These are phyloP conservation scores for Lanmaoa pseudosensibilis DNA, from an alignment of 768 basidiomycete genomes.

Conservation along the genomic window DNA sequence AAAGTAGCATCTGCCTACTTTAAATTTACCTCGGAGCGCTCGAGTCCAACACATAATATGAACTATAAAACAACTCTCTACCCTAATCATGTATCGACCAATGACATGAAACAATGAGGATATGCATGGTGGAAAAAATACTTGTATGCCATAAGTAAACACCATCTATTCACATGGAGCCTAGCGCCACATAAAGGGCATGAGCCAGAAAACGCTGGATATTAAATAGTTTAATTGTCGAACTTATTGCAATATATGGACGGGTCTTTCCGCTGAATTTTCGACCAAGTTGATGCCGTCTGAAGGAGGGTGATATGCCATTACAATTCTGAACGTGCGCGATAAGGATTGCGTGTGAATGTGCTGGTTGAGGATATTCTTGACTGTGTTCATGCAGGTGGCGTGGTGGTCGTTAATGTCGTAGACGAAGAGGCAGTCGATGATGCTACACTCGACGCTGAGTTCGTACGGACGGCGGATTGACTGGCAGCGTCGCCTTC, in stretches of 20 bases:
- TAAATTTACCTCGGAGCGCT: background rate
- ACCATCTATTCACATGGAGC: slow-evolving; percentile 13
- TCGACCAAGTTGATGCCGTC: slow-evolving; percentile 12
- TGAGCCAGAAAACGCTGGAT: slow-evolving; percentile 14
- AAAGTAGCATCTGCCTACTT: slow-evolving; percentile 3
- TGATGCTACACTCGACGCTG: slow-evolving; percentile 18
- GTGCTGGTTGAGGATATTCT: slow-evolving; percentile 3
- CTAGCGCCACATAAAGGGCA: slow-evolving; percentile 10
- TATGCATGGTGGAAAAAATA: slow-evolving; percentile 5
- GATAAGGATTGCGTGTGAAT: slow-evolving; percentile 7
- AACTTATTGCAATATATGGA: slow-evolving; percentile 26
- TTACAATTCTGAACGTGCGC: slow-evolving; percentile 11
- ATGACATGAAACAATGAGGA: slow-evolving; percentile 2
- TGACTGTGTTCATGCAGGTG: slow-evolving; percentile 19
- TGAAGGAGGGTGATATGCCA: slow-evolving; percentile 3
- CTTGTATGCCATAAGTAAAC: slow-evolving; percentile 19
- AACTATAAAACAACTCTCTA: slow-evolving; percentile 26
- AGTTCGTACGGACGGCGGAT: slow-evolving; percentile 21
- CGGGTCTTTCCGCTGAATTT: slow-evolving; percentile 18
- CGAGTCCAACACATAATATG: slow-evolving; percentile 21
- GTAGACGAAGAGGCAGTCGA: slow-evolving; percentile 19
- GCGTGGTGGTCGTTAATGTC: slow-evolving; percentile 19
- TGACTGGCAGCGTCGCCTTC: slow-evolving; percentile 28
- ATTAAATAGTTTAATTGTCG: slow-evolving; percentile 25
- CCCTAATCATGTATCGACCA: slow-evolving; percentile 12